A percentile compares a stretch with the other conserved stretches of the same genome.
Conservation (phyloP, 257 asterid genomes). For the Nicotiana otophora region DNA sequence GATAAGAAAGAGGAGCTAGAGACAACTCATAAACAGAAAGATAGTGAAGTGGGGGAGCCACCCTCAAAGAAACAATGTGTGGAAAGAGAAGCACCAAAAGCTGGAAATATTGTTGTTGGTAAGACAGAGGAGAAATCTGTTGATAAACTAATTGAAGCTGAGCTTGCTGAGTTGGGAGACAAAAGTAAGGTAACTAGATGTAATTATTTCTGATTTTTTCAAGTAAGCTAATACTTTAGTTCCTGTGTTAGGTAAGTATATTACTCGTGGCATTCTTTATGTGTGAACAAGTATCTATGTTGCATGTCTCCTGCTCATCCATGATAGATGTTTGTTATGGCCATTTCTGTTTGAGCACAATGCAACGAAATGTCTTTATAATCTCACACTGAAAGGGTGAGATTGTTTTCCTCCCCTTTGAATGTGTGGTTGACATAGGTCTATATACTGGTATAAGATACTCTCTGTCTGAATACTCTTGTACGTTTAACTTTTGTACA, state of each 20-base stretch:
- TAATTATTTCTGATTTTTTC: background rate
- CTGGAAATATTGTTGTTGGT: constrained; percentile 20
- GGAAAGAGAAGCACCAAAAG: constrained; percentile 25
- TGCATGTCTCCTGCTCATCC: background rate
- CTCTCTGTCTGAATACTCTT: too few species aligned
- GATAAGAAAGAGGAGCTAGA: constrained; percentile 26
- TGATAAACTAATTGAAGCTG: constrained; percentile 79
- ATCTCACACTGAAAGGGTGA: background rate
- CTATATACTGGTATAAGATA: background rate
- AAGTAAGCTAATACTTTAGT: background rate
- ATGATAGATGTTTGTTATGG: background rate
- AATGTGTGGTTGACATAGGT: background rate
- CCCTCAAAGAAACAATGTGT: constrained; percentile 57
- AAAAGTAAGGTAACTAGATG: constrained; percentile 62
- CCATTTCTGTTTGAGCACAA: background rate
- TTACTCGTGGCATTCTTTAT: background rate
- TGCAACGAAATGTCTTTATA: background rate
- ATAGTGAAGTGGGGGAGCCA: constrained; percentile 48
- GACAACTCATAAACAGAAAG: constrained; percentile 31
- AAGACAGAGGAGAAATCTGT: constrained; percentile 55
- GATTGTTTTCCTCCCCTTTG: background rate
- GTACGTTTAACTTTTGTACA: too few species aligned
- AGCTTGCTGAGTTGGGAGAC: constrained; percentile 85
- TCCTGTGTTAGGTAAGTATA: background rate
- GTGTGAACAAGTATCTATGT: background rate